Percentiles rank a stretch among this genome's conserved stretches.
phyloP scores from a whole-genome alignment of 2,329 filamentous ascomycete genomes.

The Chaetomiaceae sp. region DNA sequence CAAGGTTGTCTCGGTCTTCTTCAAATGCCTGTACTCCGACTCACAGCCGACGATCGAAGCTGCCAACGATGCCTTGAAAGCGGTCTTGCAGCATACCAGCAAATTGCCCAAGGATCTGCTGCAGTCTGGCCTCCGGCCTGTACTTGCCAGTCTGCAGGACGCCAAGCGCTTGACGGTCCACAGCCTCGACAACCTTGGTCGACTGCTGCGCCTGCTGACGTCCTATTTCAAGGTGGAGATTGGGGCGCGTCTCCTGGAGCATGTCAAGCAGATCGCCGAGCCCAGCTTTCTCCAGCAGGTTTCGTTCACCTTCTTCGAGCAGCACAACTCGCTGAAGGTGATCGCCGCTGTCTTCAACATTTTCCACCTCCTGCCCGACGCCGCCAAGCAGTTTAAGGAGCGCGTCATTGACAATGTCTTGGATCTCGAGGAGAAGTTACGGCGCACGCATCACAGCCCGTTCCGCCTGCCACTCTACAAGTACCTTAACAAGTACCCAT shows the following conservation, averaged over 20 bases:
- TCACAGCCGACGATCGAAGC: constrained; percentile 89
- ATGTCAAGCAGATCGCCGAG: constrained; percentile 87
- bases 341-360: constrained; percentile 94
- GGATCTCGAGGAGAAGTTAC: constrained; percentile 76
- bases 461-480: constrained; percentile 88
- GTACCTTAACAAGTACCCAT: constrained; percentile 89
- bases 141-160: constrained; percentile 94
- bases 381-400: constrained; percentile 87
- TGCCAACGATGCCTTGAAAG: constrained; percentile 83
- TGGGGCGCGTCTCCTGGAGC: constrained; percentile 84
- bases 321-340: constrained; percentile 88
- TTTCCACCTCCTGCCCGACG: constrained; percentile 89
- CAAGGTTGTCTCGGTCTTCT: constrained; percentile 90
- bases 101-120: constrained; percentile 94
- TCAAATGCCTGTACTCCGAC: constrained; percentile 93
- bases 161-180: constrained; percentile 84
- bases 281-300: constrained; percentile 76
- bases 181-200: constrained; percentile 84
- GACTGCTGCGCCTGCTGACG: constrained; percentile 83
- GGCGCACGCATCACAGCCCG: constrained; percentile 83
- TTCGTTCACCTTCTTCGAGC: constrained; percentile 91
- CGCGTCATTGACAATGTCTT: constrained; percentile 86
- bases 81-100: constrained; percentile 80
- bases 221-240: constrained; percentile 99
- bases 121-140: constrained; percentile 87